These are phyloP conservation scores for Amaranthus cruentus DNA, from an alignment of 148 eudicot species.

Conservation along the genomic window DNA sequence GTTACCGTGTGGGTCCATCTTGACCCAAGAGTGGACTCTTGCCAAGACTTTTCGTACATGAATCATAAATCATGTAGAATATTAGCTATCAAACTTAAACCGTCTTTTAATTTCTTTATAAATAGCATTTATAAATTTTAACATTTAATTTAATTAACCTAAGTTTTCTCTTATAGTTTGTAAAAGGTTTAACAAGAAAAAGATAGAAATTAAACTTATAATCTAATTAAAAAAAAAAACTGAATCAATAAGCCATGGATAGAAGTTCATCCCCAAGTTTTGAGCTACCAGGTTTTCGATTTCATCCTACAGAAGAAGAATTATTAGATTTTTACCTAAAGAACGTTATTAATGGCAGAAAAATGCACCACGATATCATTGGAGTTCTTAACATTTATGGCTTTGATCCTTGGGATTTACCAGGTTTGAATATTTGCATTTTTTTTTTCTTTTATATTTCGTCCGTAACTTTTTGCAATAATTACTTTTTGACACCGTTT, in stretches of 20 bases:
- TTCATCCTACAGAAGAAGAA: conserved; percentile 89
- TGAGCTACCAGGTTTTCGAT: conserved; percentile 74
- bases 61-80: not conserved
- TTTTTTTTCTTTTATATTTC: not conserved
- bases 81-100: not conserved
- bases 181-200: not conserved
- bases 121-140: not conserved
- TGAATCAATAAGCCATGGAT: conserved; percentile 29
- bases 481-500: not conserved
- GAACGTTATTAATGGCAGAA: conserved; percentile 42
- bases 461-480: not conserved
- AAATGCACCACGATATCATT: conserved; percentile 41
- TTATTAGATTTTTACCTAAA: conserved; percentile 71
- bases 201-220: too few relatives aligned
- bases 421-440: conserved; percentile 30
- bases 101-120: not conserved
- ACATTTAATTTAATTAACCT: not conserved
- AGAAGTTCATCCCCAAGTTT: conserved; percentile 25
- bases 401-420: conserved; percentile 72
- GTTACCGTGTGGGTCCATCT: conserved; percentile 31
- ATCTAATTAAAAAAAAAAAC: not conserved
- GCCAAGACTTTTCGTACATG: conserved; percentile 20
- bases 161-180: not conserved
- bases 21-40: conserved; percentile 14
- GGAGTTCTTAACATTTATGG: conserved; percentile 62